Percentiles rank a stretch among this genome's conserved stretches.
phyloP scores from a whole-genome alignment of 2,329 filamentous ascomycete species.

The Diplodia corticola region DNA sequence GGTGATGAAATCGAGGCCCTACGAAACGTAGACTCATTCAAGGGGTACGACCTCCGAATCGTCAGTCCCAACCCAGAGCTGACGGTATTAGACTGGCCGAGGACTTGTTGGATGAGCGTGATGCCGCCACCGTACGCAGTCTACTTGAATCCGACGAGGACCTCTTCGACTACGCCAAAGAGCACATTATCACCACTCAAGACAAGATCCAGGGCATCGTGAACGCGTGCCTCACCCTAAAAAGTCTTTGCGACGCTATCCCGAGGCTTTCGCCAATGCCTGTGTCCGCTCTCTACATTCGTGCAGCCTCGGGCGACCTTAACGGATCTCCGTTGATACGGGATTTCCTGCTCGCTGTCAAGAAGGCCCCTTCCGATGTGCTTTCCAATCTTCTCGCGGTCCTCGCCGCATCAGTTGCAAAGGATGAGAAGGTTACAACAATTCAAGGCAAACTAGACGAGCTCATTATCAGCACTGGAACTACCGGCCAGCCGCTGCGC shows the following conservation, averaged over 20 bases:
- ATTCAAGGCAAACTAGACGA: slow-evolving; percentile 6
- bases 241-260: slow-evolving; percentile 40
- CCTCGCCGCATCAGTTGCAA: slow-evolving; percentile 28
- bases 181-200: slow-evolving; percentile 39
- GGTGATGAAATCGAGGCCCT: slow-evolving; percentile 66
- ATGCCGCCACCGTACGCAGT: slow-evolving; percentile 48
- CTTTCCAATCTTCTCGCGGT: slow-evolving; percentile 47
- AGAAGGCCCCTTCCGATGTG: slow-evolving; percentile 59
- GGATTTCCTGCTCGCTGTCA: slow-evolving; percentile 59
- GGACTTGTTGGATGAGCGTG: slow-evolving; percentile 40
- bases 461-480: slow-evolving; percentile 12
- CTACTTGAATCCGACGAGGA: slow-evolving; percentile 62
- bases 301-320: slow-evolving; percentile 60
- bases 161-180: slow-evolving; percentile 50
- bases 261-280: slow-evolving; percentile 39
- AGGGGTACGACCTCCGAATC: slow-evolving; percentile 33
- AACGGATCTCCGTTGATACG: slow-evolving; percentile 52
- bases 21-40: slow-evolving; percentile 70
- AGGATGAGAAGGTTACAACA: background rate
- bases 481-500: slow-evolving; percentile 52
- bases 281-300: slow-evolving; percentile 58
- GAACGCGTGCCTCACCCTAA: slow-evolving; percentile 37
- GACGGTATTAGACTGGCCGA: slow-evolving; percentile 36
- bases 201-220: slow-evolving; percentile 45
- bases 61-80: background rate